A percentile compares a stretch with the other conserved stretches of the same genome.
Conservation (phyloP, 352 stramenopile genomes). For the Pseudoperonospora humuli region DNA sequence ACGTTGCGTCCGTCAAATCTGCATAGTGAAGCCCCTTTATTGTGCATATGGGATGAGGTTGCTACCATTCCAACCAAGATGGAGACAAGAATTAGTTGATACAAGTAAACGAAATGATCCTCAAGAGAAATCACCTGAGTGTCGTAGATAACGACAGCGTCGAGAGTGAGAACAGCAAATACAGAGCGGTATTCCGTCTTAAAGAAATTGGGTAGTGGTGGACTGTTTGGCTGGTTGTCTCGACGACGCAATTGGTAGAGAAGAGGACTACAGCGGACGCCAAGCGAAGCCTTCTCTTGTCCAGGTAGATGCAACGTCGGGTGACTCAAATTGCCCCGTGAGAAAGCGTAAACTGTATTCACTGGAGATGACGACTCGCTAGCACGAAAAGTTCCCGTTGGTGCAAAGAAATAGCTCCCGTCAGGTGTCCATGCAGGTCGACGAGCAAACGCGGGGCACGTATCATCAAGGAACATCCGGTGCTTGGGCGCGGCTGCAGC, state of each 20-base stretch:
- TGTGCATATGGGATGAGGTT: slow-evolving; percentile 80
- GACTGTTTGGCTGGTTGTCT: neutral
- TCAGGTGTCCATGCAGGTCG: slow-evolving; percentile 90
- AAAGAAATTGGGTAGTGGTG: slow-evolving; percentile 54
- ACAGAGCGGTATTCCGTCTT: slow-evolving; percentile 76
- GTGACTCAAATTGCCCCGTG: slow-evolving; percentile 85
- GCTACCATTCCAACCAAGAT: slow-evolving; percentile 17
- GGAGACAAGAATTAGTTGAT: slow-evolving; percentile 1
- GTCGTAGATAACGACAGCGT: slow-evolving; percentile 94
- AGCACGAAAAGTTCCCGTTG: slow-evolving; percentile 66
- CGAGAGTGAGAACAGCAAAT: slow-evolving; percentile 91
- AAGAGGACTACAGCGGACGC: slow-evolving; percentile 90
- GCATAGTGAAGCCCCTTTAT: slow-evolving; percentile 92
- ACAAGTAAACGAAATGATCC: neutral
- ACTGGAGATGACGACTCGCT: slow-evolving; percentile 31
- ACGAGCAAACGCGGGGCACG: slow-evolving; percentile 92
- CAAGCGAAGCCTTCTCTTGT: slow-evolving; percentile 90
- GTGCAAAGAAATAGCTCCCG: slow-evolving; percentile 87
- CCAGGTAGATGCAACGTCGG: slow-evolving; percentile 89
- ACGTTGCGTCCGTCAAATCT: slow-evolving; percentile 90
- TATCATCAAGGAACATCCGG: slow-evolving; percentile 91
- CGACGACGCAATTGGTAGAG: slow-evolving; percentile 78
- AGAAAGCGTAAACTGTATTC: slow-evolving; percentile 92
- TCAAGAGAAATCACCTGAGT: slow-evolving; percentile 62
- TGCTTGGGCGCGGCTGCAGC: slow-evolving; percentile 38